Base-by-base conservation (phyloP, 1,284 basidiomycete genomes). In the Pterulicium gracile region DNA sequence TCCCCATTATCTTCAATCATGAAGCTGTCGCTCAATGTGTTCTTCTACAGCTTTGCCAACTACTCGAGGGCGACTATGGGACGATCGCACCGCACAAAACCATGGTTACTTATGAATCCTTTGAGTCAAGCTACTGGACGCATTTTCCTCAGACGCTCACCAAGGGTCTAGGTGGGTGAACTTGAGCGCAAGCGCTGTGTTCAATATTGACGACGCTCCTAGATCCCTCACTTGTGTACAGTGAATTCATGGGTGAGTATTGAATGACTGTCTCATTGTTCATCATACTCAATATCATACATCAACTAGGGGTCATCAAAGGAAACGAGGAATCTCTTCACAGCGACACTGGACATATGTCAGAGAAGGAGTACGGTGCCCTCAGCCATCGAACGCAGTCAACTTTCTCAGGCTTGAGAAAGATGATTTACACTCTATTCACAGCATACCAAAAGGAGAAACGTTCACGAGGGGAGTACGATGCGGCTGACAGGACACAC, bases 211-310 rank as follows among this genome's bases (percentile, higher is more conserved):
- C n/a, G n/a, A n/a, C n/a, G n/a, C n/a, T n/a, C n/a, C 19, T 47
- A 81, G 82, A 81, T 56, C 69, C 80, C 0, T 66, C 73, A 2
- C 63, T 83, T 4, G 75, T 83, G 2, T 88, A 75, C 52, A 75
- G 70, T n/a, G 82, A 88, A 52, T 66, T 87, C 36, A 69, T 86
- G 52, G 81, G 81, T 74, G n/a, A n/a, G n/a, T n/a, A n/a, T n/a
- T n/a, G n/a, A n/a, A n/a, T n/a, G n/a, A n/a, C n/a, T n/a, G 49
- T 14, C 58, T 54, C 27, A 2, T 22, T 15, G 12, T 32, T 27
- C 14, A 15, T 19, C 2, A 18, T 42, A 3, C 5, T 20, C 27
- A 20, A 23, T 45, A 4, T 3, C 19, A 46, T 20, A 20, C 24
- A 3, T n/a, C n/a, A n/a, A n/a, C n/a, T n/a, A n/a, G n/a, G n/a